Evolutionary conservation across 2,329 filamentous ascomycete genomes (phyloP).

Genomic region (Anthostomella pinea): DNA sequence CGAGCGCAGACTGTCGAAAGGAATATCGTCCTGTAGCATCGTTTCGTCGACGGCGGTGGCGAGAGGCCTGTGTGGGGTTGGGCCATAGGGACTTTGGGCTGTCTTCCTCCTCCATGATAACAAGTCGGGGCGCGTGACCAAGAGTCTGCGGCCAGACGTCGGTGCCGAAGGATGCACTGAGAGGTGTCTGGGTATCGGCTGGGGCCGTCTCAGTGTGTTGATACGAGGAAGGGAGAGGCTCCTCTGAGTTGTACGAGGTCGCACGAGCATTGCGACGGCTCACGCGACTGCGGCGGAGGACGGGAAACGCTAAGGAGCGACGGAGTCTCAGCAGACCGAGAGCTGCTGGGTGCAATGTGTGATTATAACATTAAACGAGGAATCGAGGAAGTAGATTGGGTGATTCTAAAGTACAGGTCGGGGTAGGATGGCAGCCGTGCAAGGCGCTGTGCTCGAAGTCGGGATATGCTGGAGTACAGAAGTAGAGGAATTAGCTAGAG

Average conservation of each 20-base stretch:
- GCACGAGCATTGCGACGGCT: constrained; percentile 26
- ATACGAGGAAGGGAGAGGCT: constrained; percentile 23
- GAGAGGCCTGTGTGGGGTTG: constrained; percentile 21
- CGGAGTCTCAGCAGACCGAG: constrained; percentile 21
- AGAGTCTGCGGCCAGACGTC: constrained; percentile 15
- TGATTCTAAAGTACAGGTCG: too few relatives aligned
- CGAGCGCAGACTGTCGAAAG: constrained; percentile 18
- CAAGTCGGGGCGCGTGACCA: constrained; percentile 23
- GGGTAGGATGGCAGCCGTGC: too few relatives aligned
- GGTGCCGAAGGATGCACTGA: constrained; percentile 12
- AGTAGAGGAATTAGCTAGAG: too few relatives aligned
- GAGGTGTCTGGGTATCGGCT: constrained; percentile 16
- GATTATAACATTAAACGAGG: constrained; percentile 24
- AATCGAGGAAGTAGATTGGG: constrained; percentile 1
- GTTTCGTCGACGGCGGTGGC: constrained; percentile 30
- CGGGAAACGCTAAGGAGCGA: constrained; percentile 7
- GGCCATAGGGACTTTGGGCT: constrained; percentile 9
- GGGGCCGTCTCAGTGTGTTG: constrained; percentile 18
- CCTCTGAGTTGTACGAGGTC: constrained; percentile 23
- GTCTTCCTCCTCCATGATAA: constrained; percentile 24
- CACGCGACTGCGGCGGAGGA: constrained; percentile 5
- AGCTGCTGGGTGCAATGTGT: constrained; percentile 13
- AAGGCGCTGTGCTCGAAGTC: too few relatives aligned
- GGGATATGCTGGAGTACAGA: too few relatives aligned
- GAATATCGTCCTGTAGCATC: constrained; percentile 17